Evolutionary conservation across 768 basidiomycete species (phyloP), one percentile per base, ranked within the genome.

Genomic region (Sporobolomyces pararoseus): DNA sequence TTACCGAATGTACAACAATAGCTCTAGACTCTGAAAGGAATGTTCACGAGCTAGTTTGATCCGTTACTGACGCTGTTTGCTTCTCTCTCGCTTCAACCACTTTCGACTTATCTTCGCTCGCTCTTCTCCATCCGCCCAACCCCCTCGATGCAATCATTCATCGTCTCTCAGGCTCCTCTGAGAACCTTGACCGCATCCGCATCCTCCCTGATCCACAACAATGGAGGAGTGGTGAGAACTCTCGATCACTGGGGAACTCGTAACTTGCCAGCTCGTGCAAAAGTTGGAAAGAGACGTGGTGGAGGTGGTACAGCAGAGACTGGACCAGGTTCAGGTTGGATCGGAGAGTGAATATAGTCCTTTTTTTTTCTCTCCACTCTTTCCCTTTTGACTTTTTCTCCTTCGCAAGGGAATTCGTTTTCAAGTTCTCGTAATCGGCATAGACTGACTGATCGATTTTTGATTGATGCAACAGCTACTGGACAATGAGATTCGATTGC

Each of bases 401-500:
- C n/a, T n/a, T n/a, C n/a, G n/a, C n/a, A n/a, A n/a, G 32, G 37
- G 29, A 6, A 31, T 51, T 1, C 55, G 12, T 50, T 19, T 7
- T 17, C 4, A n/a, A n/a, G n/a, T n/a, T n/a, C n/a, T n/a, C n/a
- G n/a, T n/a, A n/a, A n/a, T n/a, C n/a, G n/a, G n/a, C n/a, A n/a
- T n/a, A n/a, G n/a, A n/a, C n/a, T n/a, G n/a, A n/a, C n/a, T n/a
- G n/a, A 4, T 23, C 49, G 32, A 31, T 39, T 7, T 35, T 21
- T 23, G 29, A 7, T 21, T 31, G 9, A n/a, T 39, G n/a, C 60
- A 3, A 34, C 7, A 94, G 91, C 75, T 92, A 92, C 78, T 94
- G 90, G 90, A 87, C 88, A 6, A 85, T 95, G 82, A 85, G 90
- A 77, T 95, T 93, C 78, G 92, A 95, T 82, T 85, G 89, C 5